Percentiles rank a stretch among this genome's conserved stretches.
phyloP scores from a whole-genome alignment of 2,329 filamentous ascomycete species.

The Penicillium sumatraense region DNA sequence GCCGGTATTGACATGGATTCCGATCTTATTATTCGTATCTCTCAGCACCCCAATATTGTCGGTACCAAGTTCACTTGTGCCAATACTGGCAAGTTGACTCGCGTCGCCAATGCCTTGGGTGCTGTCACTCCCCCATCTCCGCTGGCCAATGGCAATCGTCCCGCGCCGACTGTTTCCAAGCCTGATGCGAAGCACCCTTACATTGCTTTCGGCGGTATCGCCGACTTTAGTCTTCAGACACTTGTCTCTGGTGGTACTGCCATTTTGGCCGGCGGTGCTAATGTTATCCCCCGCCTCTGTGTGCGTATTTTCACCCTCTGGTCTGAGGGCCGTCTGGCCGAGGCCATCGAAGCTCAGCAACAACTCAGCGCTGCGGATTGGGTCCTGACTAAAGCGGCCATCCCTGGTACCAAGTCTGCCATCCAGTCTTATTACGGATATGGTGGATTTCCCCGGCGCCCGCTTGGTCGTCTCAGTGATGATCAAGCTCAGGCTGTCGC shows the following conservation, averaged over 20 bases:
- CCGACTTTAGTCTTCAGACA: constrained; percentile 85
- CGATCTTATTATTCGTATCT: constrained; percentile 79
- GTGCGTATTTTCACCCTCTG: constrained; percentile 81
- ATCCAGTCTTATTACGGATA: constrained; percentile 85
- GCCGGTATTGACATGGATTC: constrained; percentile 89
- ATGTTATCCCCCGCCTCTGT: constrained; percentile 83
- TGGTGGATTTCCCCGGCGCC: constrained; percentile 75
- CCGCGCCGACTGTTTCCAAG: constrained; percentile 32
- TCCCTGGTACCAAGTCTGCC: constrained; percentile 83
- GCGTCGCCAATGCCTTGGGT: constrained; percentile 73
- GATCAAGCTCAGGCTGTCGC: constrained; percentile 36
- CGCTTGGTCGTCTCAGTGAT: constrained; percentile 47
- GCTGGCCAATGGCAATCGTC: constrained; percentile 30
- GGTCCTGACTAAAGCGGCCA: constrained; percentile 81
- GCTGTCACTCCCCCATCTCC: constrained; percentile 66
- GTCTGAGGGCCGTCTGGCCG: constrained; percentile 72
- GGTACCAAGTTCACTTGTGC: constrained; percentile 93
- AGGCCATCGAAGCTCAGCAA: constrained; percentile 77
- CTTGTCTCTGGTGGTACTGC: constrained; percentile 79
- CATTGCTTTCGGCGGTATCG: constrained; percentile 88
- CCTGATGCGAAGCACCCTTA: constrained; percentile 55
- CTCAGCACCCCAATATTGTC: constrained; percentile 79
- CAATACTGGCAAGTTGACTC: constrained; percentile 85
- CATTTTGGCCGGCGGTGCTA: constrained; percentile 85
- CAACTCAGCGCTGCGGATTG: constrained; percentile 78